These are phyloP conservation scores for Microsporum canis DNA, from an alignment of 2,329 filamentous ascomycete species.

Conservation along the genomic window DNA sequence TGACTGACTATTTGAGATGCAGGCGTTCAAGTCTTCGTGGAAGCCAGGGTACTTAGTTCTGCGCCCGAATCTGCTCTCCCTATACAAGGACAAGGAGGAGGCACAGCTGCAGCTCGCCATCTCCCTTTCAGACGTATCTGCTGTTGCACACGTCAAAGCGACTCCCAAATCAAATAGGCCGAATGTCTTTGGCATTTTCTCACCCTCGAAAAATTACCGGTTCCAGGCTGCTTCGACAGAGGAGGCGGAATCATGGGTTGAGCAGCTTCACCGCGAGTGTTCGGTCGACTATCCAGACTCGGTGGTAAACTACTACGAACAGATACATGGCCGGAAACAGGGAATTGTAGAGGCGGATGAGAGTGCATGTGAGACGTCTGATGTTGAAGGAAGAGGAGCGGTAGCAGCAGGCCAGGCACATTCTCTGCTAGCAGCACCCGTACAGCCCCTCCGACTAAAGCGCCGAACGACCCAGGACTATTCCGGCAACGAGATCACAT, in stretches of 20 bases:
- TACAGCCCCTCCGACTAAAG: slow-evolving; percentile 17
- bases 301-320: slow-evolving; percentile 67
- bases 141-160: slow-evolving; percentile 77
- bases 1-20: slow-evolving; percentile 10
- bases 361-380: slow-evolving; percentile 35
- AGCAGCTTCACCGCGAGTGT: slow-evolving; percentile 65
- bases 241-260: slow-evolving; percentile 79
- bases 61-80: slow-evolving; percentile 75
- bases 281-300: slow-evolving; percentile 50
- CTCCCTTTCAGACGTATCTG: slow-evolving; percentile 77
- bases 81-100: slow-evolving; percentile 88
- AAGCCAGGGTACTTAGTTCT: slow-evolving; percentile 81
- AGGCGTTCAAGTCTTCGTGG: slow-evolving; percentile 59
- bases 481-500: slow-evolving; percentile 57
- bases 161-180: slow-evolving; percentile 68
- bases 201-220: slow-evolving; percentile 81
- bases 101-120: slow-evolving; percentile 82
- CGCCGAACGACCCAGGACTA: slow-evolving; percentile 37
- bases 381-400: slow-evolving; percentile 22
- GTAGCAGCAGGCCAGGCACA: background rate
- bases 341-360: slow-evolving; percentile 20
- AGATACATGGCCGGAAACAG: slow-evolving; percentile 40
- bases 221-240: slow-evolving; percentile 62
- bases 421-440: background rate
- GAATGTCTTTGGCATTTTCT: slow-evolving; percentile 86